These are phyloP conservation scores for Ceratocystiopsis sp. DNA, from an alignment of 2,329 filamentous ascomycete genomes.

Conservation along the genomic window DNA sequence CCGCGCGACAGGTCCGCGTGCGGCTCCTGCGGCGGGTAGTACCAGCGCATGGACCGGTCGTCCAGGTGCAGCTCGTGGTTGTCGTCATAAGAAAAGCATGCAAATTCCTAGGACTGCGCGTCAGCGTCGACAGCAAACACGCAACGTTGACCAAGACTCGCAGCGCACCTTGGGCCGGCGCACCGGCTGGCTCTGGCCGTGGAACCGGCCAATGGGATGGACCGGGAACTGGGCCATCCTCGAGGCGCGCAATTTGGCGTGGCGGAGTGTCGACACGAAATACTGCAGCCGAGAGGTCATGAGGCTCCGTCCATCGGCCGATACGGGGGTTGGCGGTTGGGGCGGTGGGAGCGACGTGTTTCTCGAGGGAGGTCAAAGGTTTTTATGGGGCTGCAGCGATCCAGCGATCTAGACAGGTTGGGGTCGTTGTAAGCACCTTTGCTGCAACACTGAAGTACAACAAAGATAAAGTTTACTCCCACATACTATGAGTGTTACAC, in stretches of 20 bases:
- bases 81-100: conserved; percentile 85
- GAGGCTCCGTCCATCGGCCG: no score
- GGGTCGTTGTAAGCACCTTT: no score
- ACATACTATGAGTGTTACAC: no score
- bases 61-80: conserved; percentile 61
- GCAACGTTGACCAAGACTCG: background rate
- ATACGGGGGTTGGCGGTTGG: no score
- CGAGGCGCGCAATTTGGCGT: background rate
- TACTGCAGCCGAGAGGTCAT: no score
- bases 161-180: conserved; percentile 46
- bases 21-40: conserved; percentile 55
- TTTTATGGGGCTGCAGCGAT: no score
- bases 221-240: conserved; percentile 17
- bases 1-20: conserved; percentile 62
- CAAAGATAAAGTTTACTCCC: no score
- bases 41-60: conserved; percentile 69
- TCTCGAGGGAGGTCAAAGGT: no score
- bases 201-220: conserved; percentile 53
- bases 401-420: no score
- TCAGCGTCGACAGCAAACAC: background rate
- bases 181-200: conserved; percentile 50
- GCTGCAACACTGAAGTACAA: no score
- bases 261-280: no score
- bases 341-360: no score
- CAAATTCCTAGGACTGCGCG: conserved; percentile 49